Evolutionary conservation across 768 basidiomycete species (phyloP).

Genomic region (Brasilioporus rufonigricans): DNA sequence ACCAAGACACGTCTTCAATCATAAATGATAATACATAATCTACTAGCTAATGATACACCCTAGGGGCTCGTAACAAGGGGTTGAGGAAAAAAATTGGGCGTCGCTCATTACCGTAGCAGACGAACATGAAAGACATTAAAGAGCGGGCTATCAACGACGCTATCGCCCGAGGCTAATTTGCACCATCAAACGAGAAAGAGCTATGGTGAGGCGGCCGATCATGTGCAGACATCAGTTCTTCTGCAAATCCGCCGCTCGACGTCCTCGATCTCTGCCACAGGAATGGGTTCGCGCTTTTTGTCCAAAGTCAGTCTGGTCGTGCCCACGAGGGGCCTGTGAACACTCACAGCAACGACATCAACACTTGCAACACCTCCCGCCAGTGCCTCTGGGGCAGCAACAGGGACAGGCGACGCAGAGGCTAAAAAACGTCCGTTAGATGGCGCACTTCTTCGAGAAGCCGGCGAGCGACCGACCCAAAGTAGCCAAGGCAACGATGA

Average conservation of each 20-base stretch:
- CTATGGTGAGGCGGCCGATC: background rate
- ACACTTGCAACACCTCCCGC: background rate
- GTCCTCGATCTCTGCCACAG: constrained; percentile 8
- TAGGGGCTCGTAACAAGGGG: background rate
- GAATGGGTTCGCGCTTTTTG: constrained; percentile 12
- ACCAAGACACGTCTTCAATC: background rate
- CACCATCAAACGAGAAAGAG: background rate
- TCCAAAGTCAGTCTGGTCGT: background rate
- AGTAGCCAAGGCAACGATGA: constrained; percentile 27
- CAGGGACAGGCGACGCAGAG: constrained; percentile 28
- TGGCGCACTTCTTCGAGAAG: background rate
- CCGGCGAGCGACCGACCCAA: constrained; percentile 17
- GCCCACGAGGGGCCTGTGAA: fast-evolving
- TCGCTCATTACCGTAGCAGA: constrained; percentile 3
- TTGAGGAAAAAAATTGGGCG: background rate
- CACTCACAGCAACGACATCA: constrained; percentile 21
- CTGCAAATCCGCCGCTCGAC: constrained; percentile 15
- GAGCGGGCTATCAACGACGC: background rate
- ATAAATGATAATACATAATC: constrained; percentile 25
- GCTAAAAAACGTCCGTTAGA: constrained; percentile 17
- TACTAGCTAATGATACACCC: constrained; percentile 22
- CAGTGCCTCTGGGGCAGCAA: constrained; percentile 9
- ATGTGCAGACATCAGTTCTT: background rate
- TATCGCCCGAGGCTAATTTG: background rate
- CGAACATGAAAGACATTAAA: background rate